A percentile compares a stretch with the other conserved stretches of the same genome.
Conservation (phyloP, 441 rosid genomes). For the Breynia disticha region DNA sequence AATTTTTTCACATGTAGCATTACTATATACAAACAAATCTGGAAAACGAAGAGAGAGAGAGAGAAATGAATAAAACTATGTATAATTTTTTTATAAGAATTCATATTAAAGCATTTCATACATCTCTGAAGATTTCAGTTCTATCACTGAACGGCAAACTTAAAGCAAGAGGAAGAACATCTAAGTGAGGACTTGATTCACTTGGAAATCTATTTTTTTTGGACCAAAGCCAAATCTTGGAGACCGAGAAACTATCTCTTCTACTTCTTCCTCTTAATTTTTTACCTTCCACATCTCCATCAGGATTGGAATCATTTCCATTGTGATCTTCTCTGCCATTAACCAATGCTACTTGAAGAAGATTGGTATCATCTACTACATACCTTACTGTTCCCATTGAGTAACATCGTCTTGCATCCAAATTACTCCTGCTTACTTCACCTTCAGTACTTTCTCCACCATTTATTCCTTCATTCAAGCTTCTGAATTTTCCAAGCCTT, state of each 20-base stretch:
- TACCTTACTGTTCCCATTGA: slow-evolving; percentile 71
- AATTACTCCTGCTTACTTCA: slow-evolving; percentile 23
- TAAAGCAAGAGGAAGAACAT: slow-evolving; percentile 7
- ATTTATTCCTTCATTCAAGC: slow-evolving; percentile 25
- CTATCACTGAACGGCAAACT: slow-evolving; percentile 13
- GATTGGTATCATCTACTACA: slow-evolving; percentile 35
- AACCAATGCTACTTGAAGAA: no score
- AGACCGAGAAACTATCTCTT: slow-evolving; percentile 49
- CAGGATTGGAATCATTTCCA: no score
- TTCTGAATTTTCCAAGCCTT: slow-evolving; percentile 48
- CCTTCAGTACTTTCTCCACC: slow-evolving; percentile 13
- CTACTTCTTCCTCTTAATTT: slow-evolving; percentile 25
- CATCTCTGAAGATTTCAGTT: slow-evolving; percentile 7
- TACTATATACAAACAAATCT: no score
- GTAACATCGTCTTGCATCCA: slow-evolving; percentile 61
- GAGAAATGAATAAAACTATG: no score
- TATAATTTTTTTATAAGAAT: no score
- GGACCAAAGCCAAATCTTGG: slow-evolving; percentile 70
- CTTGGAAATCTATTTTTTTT: slow-evolving; percentile 28
- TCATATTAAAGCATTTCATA: neutral
- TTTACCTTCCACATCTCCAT: slow-evolving; percentile 35
- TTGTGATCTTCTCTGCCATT: no score
- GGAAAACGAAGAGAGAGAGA: no score
- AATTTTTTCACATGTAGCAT: no score
- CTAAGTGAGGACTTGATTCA: slow-evolving; percentile 13